Conservation (phyloP, 2,329 filamentous ascomycete species). For the Colletotrichum eremochloae region DNA sequence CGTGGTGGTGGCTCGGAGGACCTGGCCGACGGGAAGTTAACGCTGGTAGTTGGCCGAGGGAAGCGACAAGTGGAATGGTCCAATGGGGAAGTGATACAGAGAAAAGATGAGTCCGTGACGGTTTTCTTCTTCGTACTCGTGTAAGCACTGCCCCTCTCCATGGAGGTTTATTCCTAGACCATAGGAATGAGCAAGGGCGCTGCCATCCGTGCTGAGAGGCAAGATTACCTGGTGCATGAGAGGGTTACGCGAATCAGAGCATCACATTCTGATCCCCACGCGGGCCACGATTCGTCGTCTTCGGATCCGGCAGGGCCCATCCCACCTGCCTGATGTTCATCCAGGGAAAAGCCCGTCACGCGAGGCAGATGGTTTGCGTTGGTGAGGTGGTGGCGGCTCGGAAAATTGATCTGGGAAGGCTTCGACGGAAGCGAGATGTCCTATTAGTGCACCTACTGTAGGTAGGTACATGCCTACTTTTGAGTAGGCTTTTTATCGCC, state of each 20-base stretch:
- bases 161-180: neutral
- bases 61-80: neutral
- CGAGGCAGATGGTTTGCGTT: slow-evolving; percentile 14
- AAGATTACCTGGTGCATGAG: neutral
- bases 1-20: neutral
- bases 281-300: slow-evolving; percentile 30
- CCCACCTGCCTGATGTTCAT: slow-evolving; percentile 11
- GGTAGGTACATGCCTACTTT: no score
- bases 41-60: neutral
- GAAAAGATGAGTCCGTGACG: neutral
- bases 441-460: no score
- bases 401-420: slow-evolving; percentile 8
- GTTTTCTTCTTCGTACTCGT: slow-evolving; percentile 1
- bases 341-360: slow-evolving; percentile 29
- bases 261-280: neutral
- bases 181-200: neutral
- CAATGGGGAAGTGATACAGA: no score
- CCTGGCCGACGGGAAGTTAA: neutral
- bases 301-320: slow-evolving; percentile 32
- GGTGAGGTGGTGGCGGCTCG: slow-evolving; percentile 26
- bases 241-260: slow-evolving; percentile 21
- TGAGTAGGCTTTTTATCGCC: slow-evolving; percentile 4
- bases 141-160: slow-evolving; percentile 1
- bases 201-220: neutral
- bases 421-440: no score